A percentile compares a stretch with the other conserved stretches of the same genome.
These are phyloP conservation scores for Fusarium cyanostomum DNA, from an alignment of 2,329 filamentous ascomycete species.

Conservation along the genomic window DNA sequence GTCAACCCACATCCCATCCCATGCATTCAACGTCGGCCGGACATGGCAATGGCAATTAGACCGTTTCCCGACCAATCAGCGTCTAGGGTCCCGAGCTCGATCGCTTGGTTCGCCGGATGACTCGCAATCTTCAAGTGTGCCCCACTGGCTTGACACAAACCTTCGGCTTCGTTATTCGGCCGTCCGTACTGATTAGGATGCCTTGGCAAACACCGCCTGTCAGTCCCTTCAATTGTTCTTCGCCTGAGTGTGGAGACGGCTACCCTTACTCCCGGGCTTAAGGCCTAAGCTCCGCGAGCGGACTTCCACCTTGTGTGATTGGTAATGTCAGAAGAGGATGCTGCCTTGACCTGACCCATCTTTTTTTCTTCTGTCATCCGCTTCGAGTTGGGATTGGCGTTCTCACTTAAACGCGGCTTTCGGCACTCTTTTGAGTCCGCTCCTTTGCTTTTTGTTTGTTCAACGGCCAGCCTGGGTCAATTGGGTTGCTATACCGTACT, in stretches of 20 bases:
- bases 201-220: not conserved
- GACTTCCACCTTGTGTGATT: not conserved
- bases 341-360: slow-evolving; percentile 2
- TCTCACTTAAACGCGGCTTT: slow-evolving; percentile 33
- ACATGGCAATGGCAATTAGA: not conserved
- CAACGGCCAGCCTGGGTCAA: slow-evolving; percentile 5
- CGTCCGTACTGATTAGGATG: not conserved
- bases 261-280: not conserved
- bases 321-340: slow-evolving; percentile 3
- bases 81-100: not conserved
- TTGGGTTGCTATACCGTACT: slow-evolving; percentile 15
- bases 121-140: not conserved
- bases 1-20: not conserved
- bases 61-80: not conserved
- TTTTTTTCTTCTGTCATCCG: slow-evolving; percentile 15
- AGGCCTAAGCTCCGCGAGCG: slow-evolving; percentile 1
- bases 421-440: slow-evolving; percentile 26
- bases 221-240: not conserved
- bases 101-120: slow-evolving; percentile 5
- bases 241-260: not conserved
- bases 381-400: not conserved
- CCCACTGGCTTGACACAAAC: slow-evolving; percentile 6
- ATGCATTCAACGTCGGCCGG: not conserved
- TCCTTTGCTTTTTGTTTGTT: slow-evolving; percentile 15
- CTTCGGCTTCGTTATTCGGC: not conserved